A percentile compares a stretch with the other conserved stretches of the same genome.
Conservation (phyloP, 768 basidiomycete genomes). For the Peribolospora baueri region DNA sequence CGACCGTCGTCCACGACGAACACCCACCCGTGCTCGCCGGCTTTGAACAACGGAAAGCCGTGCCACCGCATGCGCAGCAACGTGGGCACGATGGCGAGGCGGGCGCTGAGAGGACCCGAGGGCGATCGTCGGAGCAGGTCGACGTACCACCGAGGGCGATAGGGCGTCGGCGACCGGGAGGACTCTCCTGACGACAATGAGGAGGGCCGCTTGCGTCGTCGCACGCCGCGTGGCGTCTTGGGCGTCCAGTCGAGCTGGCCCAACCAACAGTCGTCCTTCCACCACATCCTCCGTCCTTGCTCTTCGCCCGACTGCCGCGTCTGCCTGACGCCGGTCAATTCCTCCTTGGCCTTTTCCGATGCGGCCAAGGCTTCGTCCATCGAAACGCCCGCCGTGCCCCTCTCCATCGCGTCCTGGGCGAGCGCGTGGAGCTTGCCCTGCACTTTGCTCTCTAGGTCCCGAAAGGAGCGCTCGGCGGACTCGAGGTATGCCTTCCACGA, state of each 20-base stretch:
- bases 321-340: too few relatives aligned
- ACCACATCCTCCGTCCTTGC: constrained; percentile 21
- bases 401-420: constrained; percentile 32
- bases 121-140: too few relatives aligned
- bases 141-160: too few relatives aligned
- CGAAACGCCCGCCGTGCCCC: constrained; percentile 14
- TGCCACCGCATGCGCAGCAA: constrained; percentile 41
- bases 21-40: constrained; percentile 36
- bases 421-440: constrained; percentile 38
- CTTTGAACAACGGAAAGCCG: constrained; percentile 35
- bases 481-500: constrained; percentile 64
- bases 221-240: constrained; percentile 26
- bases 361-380: constrained; percentile 18
- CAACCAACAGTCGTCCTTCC: constrained; percentile 58
- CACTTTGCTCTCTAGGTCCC: constrained; percentile 40
- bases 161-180: too few relatives aligned
- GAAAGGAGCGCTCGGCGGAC: constrained; percentile 51
- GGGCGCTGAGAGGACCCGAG: too few relatives aligned
- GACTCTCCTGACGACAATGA: too few relatives aligned
- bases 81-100: constrained; percentile 30
- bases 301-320: constrained; percentile 2
- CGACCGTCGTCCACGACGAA: constrained; percentile 9
- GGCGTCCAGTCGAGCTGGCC: constrained; percentile 87
- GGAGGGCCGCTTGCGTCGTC: too few relatives aligned
- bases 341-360: too few relatives aligned